phyloP scores from a whole-genome alignment of 2,329 filamentous ascomycete genomes.

The Lachnellula arida region DNA sequence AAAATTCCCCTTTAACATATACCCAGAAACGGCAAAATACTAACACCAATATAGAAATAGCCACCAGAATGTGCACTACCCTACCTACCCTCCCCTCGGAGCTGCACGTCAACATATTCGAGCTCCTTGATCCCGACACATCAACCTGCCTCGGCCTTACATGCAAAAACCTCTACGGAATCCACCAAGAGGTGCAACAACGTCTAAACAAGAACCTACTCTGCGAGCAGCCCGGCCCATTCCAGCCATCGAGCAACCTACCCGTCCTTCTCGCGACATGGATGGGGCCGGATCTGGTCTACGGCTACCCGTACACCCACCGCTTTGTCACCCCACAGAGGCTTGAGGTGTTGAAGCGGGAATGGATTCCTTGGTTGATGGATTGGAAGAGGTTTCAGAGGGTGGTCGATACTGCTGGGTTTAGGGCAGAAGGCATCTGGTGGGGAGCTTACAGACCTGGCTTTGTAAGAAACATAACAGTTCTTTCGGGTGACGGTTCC shows the following conservation, averaged over 20 bases:
- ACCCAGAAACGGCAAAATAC: too few relatives aligned
- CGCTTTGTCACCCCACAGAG: neutral
- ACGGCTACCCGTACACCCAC: neutral
- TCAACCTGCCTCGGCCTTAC: neutral
- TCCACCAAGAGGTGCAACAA: neutral
- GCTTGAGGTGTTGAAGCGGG: neutral
- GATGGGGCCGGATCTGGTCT: neutral
- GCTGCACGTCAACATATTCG: neutral
- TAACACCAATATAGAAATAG: too few relatives aligned
- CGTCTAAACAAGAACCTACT: neutral
- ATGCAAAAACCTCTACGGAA: neutral
- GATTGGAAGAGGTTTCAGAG: too few relatives aligned
- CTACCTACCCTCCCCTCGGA: neutral
- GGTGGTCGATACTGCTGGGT: too few relatives aligned
- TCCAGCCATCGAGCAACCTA: neutral
- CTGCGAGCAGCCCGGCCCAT: neutral
- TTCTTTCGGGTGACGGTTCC: too few relatives aligned
- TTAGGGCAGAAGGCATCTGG: too few relatives aligned
- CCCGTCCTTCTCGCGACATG: neutral
- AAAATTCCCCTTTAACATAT: too few relatives aligned
- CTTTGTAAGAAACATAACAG: too few relatives aligned
- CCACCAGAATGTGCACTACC: too few relatives aligned
- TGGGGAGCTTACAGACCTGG: too few relatives aligned
- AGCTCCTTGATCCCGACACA: neutral
- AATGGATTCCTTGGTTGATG: neutral